Conservation (phyloP, 1,284 basidiomycete species). For the Lentinus polychrous region DNA sequence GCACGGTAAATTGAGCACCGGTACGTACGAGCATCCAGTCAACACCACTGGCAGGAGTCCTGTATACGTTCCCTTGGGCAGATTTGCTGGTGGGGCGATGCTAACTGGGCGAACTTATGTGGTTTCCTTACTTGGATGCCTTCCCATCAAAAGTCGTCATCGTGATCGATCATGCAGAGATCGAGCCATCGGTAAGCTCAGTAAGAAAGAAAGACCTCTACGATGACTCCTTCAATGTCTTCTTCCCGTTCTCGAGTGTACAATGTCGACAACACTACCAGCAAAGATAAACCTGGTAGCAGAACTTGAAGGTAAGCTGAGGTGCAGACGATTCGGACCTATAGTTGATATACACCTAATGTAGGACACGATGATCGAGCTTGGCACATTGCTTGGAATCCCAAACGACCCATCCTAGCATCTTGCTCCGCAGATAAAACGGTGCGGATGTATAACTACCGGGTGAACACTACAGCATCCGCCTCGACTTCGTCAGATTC, state of each 20-base stretch:
- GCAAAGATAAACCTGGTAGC: slow-evolving; percentile 19
- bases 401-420: slow-evolving; percentile 74
- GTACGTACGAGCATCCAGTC: too few species aligned
- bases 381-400: slow-evolving; percentile 94
- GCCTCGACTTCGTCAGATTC: slow-evolving; percentile 6
- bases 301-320: slow-evolving; percentile 25
- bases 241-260: not conserved
- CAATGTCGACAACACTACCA: not conserved
- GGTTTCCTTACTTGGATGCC: too few species aligned
- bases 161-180: too few species aligned
- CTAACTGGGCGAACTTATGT: too few species aligned
- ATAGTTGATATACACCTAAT: not conserved
- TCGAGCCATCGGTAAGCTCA: too few species aligned
- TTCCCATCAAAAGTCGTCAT: too few species aligned
- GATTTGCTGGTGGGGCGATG: too few species aligned
- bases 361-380: slow-evolving; percentile 80
- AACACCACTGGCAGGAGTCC: too few species aligned
- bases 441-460: slow-evolving; percentile 80
- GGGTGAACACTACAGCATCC: slow-evolving; percentile 16
- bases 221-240: not conserved
- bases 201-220: not conserved
- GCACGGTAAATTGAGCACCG: too few species aligned
- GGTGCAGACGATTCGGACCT: not conserved
- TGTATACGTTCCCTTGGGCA: too few species aligned
- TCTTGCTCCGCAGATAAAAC: slow-evolving; percentile 95